Base-by-base conservation (phyloP, 2,329 filamentous ascomycete species). In the Hypoxylon sp. region DNA sequence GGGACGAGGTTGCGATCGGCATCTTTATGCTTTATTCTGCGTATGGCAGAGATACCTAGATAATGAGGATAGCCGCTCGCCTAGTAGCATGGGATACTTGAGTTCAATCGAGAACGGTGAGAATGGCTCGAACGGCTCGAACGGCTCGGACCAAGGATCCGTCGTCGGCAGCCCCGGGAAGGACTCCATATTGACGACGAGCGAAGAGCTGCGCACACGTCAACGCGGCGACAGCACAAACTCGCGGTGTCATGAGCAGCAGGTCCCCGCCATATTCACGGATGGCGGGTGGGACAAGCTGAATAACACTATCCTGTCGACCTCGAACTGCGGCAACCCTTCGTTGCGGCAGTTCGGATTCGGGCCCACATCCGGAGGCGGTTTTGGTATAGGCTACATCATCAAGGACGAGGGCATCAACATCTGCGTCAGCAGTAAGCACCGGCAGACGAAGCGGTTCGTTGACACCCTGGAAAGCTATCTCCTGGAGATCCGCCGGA, bases 271-370 rank as follows among this genome's bases (percentile, higher is more conserved):
- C 5, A 85, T 99, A 61, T 99, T 98, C 78, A 89, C 90, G 50
- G 96, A 99, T 75, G 73, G 86, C 0, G 96, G 95, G 50, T 99
- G 94, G 94, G 95, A 98, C 79, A 94, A 92, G 77, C 87, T 97
- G 70, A 98, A 98, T 82, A 96, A 88, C 68, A 98, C 95, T 7
- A 93, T 98, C 69, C 83, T 99, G 39, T 97, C 93, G 5, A 98
- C 96, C 0, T 97, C 94, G n/a, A 99, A 99, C 83, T 99, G 96
- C 79, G 96, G 96, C 63, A 99, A 98, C 79, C 96, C 96, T 0
- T 93, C 91, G 0, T 88, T 99, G 16, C 90, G 96, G 1, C 95
- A 98, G 74, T 99, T 99, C 74, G 96, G 96, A 2, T 99, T 99
- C 76, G 96, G 96, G 0, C 96, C 96, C 1, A 97, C 95, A 0